Evolutionary conservation across 139 green algal species (phyloP).

Genomic region (Auxenochlorella pyrenoidosa): DNA sequence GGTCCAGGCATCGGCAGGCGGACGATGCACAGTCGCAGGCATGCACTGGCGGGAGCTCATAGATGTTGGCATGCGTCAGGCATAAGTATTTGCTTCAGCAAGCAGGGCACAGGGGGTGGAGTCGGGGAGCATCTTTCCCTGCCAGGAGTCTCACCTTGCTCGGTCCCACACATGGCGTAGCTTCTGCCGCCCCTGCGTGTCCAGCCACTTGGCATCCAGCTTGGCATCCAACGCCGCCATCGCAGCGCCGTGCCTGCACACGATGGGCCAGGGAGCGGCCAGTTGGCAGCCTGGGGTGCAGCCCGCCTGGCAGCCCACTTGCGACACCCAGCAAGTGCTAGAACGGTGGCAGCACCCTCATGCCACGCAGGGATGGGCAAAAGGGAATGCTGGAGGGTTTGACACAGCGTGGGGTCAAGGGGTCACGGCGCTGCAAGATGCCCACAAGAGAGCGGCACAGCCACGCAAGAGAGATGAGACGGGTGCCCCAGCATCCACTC

Average conservation of each 20-base stretch:
- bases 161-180: conserved; percentile 19
- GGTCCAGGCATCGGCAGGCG: too few relatives aligned
- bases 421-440: too few relatives aligned
- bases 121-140: neutral
- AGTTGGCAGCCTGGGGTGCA: neutral
- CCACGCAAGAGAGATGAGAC: too few relatives aligned
- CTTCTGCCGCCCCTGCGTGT: neutral
- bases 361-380: too few relatives aligned
- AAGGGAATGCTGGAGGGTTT: too few relatives aligned
- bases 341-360: too few relatives aligned
- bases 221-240: neutral
- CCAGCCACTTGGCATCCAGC: conserved; percentile 23
- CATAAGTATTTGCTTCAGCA: too few relatives aligned
- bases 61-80: too few relatives aligned
- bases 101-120: neutral
- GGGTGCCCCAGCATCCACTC: too few relatives aligned
- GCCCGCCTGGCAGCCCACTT: neutral
- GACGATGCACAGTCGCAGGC: neutral
- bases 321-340: too few relatives aligned
- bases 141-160: neutral
- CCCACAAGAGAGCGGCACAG: too few relatives aligned
- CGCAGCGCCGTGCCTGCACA: conserved; percentile 16
- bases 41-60: neutral
- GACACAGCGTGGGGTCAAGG: too few relatives aligned
- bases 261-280: neutral